Percentiles rank a stretch among this genome's conserved stretches.
These are phyloP conservation scores for Colletotrichum cereale DNA, from an alignment of 2,329 filamentous ascomycete genomes.

Conservation along the genomic window DNA sequence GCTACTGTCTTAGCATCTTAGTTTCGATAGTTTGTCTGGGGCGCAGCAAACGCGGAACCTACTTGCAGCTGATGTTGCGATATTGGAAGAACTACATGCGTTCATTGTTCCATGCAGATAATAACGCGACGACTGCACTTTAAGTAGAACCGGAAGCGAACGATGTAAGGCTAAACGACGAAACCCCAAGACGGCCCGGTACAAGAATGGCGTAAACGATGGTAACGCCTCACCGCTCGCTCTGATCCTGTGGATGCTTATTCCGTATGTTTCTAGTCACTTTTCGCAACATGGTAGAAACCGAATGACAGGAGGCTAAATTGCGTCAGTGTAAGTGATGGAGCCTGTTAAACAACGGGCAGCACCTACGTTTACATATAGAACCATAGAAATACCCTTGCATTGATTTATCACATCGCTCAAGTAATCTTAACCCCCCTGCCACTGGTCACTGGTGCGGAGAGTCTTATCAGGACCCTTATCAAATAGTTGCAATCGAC, in stretches of 20 bases:
- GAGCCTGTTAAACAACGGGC: too few relatives aligned
- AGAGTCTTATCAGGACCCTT: too few relatives aligned
- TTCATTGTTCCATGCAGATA: neutral
- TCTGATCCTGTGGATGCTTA: neutral
- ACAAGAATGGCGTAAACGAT: neutral
- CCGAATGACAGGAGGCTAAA: too few relatives aligned
- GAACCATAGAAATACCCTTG: too few relatives aligned
- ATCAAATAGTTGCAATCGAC: too few relatives aligned
- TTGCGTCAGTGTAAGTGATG: too few relatives aligned
- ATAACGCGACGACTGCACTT: neutral
- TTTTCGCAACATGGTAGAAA: too few relatives aligned
- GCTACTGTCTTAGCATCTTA: neutral
- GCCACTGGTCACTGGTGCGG: too few relatives aligned
- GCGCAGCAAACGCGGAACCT: neutral
- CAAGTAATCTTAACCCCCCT: too few relatives aligned
- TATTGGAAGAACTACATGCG: neutral
- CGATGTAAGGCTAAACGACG: neutral
- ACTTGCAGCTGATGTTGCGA: slow-evolving; percentile 4
- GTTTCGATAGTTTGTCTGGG: neutral
- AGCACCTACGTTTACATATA: too few relatives aligned
- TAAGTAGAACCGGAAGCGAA: neutral
- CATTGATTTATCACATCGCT: too few relatives aligned
- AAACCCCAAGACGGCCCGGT: neutral
- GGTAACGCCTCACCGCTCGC: neutral
- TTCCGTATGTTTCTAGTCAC: too few relatives aligned